Evolutionary conservation across 164 flowering plant genomes (phyloP).

Genomic region (Aristolochia californica): DNA sequence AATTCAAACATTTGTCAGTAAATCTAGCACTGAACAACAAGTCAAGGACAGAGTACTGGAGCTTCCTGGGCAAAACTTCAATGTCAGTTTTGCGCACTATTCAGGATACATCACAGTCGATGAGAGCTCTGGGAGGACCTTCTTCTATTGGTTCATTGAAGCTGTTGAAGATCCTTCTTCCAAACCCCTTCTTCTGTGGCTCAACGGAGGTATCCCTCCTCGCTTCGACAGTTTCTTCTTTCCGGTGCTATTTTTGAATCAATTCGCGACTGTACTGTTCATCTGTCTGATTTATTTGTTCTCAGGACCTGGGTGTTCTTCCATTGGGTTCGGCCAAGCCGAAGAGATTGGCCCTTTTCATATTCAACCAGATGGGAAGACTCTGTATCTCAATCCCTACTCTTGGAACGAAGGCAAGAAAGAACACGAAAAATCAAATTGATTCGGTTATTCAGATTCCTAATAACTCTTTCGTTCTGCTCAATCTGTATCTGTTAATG

Average conservation of each 20-base stretch:
- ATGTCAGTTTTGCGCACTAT: constrained; percentile 64
- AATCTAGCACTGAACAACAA: constrained; percentile 13
- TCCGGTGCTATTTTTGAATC: neutral
- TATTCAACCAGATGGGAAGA: constrained; percentile 64
- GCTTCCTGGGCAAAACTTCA: constrained; percentile 63
- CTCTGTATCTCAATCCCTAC: constrained; percentile 68
- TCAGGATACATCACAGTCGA: constrained; percentile 76
- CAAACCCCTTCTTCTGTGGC: constrained; percentile 88
- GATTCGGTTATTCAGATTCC: neutral
- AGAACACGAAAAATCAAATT: neutral
- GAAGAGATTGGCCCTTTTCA: constrained; percentile 97
- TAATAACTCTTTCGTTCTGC: neutral
- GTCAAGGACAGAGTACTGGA: constrained; percentile 36
- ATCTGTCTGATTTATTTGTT: neutral
- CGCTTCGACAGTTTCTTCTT: neutral
- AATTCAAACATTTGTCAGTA: no score
- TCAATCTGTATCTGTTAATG: constrained; percentile 6
- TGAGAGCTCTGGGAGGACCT: constrained; percentile 52
- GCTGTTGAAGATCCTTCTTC: constrained; percentile 70
- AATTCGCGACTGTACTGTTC: neutral
- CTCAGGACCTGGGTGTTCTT: constrained; percentile 95
- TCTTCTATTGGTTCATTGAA: constrained; percentile 87
- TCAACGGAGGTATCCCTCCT: constrained; percentile 64
- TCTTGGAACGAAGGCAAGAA: constrained; percentile 83
- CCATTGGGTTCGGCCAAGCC: constrained; percentile 82